Conservation (phyloP, 1,139 yeast species). For the Nakaseomyces kungkrabaensis region DNA sequence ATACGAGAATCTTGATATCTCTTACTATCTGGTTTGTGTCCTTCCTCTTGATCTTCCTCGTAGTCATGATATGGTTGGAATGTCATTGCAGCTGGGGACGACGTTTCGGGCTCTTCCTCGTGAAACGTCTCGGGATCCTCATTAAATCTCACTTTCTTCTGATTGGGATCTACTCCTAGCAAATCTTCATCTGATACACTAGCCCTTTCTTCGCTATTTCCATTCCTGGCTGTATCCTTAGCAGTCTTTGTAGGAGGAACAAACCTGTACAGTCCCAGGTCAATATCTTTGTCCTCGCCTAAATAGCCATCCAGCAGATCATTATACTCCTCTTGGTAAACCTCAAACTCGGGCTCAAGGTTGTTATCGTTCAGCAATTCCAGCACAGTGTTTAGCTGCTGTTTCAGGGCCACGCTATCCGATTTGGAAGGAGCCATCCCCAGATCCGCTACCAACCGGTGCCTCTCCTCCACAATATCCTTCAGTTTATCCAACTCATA, state of each 20-base stretch:
- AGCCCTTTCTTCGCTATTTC: too few species aligned
- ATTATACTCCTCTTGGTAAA: slow-evolving; percentile 4
- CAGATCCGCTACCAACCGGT: slow-evolving; percentile 15
- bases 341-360: background rate
- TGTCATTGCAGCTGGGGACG: background rate
- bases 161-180: background rate
- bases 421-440: slow-evolving; percentile 19
- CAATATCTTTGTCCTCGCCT: background rate
- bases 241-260: background rate
- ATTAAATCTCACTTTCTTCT: slow-evolving; percentile 21
- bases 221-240: too few species aligned
- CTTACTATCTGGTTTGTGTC: background rate
- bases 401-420: slow-evolving; percentile 19
- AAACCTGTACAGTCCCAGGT: background rate
- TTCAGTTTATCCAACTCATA: slow-evolving; percentile 21
- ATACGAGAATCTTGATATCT: background rate
- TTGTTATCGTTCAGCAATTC: slow-evolving; percentile 9
- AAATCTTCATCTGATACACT: background rate
- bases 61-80: slow-evolving; percentile 22
- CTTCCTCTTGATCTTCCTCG: slow-evolving; percentile 3
- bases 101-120: slow-evolving; percentile 5
- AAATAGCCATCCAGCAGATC: slow-evolving; percentile 4
- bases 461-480: slow-evolving; percentile 24
- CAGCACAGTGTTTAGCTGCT: slow-evolving; percentile 15
- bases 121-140: slow-evolving; percentile 13